Conservation (phyloP, 2,329 filamentous ascomycete genomes). For the Rhinocladiella mackenziei region DNA sequence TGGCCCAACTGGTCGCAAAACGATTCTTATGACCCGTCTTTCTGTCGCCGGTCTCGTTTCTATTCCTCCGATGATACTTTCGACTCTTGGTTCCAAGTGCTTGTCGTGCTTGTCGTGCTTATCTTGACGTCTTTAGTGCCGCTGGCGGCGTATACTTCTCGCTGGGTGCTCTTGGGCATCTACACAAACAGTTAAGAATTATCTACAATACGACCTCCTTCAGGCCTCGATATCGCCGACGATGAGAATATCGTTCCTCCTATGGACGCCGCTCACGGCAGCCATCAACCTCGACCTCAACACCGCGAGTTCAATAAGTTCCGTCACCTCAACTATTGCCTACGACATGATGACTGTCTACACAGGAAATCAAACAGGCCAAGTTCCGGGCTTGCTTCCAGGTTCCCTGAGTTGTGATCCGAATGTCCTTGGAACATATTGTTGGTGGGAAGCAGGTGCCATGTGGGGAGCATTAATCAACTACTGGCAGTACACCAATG, state of each 20-base stretch:
- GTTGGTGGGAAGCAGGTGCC: constrained; percentile 45
- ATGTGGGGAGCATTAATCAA: constrained; percentile 42
- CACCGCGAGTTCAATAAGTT: constrained; percentile 29
- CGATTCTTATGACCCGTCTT: no score
- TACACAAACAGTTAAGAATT: no score
- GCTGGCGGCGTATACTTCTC: no score
- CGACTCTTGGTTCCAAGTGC: no score
- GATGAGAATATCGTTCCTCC: constrained; percentile 14
- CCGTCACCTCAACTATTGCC: constrained; percentile 36
- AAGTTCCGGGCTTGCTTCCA: constrained; percentile 40
- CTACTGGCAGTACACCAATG: constrained; percentile 44
- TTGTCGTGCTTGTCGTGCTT: no score
- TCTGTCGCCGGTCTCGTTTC: no score
- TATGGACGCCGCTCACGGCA: constrained; percentile 12
- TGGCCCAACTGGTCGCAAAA: no score
- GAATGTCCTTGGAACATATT: constrained; percentile 31
- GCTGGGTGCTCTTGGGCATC: no score
- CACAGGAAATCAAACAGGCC: constrained; percentile 36
- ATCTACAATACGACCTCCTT: no score
- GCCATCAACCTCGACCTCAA: constrained; percentile 17
- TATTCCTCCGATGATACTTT: no score
- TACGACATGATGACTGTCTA: constrained; percentile 41
- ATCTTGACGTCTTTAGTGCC: no score
- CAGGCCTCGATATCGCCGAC: no score
- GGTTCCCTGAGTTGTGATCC: constrained; percentile 35